Evolutionary conservation across 2,329 filamentous ascomycete genomes (phyloP).

Genomic region (Beauveria australis): DNA sequence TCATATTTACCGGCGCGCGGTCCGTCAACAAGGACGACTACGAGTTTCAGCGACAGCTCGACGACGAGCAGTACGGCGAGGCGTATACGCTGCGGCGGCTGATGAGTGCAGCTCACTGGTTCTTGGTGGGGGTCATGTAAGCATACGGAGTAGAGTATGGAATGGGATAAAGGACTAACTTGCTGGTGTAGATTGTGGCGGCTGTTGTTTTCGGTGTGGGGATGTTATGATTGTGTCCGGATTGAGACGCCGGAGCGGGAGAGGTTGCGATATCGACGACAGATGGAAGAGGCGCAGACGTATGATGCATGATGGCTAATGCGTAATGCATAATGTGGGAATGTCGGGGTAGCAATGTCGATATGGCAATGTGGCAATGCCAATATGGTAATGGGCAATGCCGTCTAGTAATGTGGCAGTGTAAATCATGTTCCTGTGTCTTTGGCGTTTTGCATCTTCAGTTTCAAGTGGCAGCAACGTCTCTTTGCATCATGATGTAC

Average conservation of each 20-base stretch:
- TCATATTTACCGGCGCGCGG: conserved; percentile 21
- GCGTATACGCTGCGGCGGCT: conserved; percentile 5
- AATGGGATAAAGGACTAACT: too few relatives aligned
- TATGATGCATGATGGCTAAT: conserved; percentile 4
- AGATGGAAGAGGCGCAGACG: conserved; percentile 6
- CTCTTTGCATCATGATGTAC: too few relatives aligned
- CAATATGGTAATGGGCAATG: too few relatives aligned
- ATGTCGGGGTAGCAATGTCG: too few relatives aligned
- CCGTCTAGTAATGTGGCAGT: too few relatives aligned
- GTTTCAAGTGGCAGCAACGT: too few relatives aligned
- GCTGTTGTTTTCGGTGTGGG: conserved; percentile 22
- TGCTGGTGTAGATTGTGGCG: conserved; percentile 17
- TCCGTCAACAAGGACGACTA: conserved; percentile 3
- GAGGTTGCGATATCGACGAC: not conserved
- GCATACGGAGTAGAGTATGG: conserved; percentile 3
- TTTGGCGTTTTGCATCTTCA: too few relatives aligned
- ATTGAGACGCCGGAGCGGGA: not conserved
- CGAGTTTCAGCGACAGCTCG: conserved; percentile 13
- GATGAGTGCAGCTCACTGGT: conserved; percentile 8
- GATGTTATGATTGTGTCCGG: conserved; percentile 18
- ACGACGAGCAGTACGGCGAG: not conserved
- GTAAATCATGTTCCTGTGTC: too few relatives aligned
- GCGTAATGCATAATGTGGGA: too few relatives aligned
- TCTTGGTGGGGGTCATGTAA: conserved; percentile 18
- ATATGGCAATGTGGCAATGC: too few relatives aligned